Base-by-base conservation (phyloP, 1,284 basidiomycete species). In the Trametes versicolor region DNA sequence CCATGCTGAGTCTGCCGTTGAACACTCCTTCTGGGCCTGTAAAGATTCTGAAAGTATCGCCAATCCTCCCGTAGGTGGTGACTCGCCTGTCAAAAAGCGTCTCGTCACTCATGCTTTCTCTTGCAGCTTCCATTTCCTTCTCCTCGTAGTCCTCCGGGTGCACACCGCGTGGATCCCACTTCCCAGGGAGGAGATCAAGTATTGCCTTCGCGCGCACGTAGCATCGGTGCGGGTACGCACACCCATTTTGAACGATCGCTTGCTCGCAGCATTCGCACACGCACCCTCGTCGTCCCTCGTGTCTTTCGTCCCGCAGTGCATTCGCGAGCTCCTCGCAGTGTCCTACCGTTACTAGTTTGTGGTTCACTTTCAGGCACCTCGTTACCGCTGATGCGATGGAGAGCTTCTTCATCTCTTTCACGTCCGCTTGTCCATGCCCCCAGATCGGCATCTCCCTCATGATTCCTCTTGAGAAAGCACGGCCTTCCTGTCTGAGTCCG, bases 361-460 rank as follows among this genome's bases (percentile, higher is more conserved):
- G 65, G 2, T 48, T 53, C 0, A 23, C 5, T 17, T 19, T 45
- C 4, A 66, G 17, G 50, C 65, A 66, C 0, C 3, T 25, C 1
- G 47, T 36, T 1, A 41, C 58, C 15, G 25, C n/a, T 1, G 62
- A 61, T 0, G 6, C 10, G 0, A 12, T 10, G 0, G 34, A 43
- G 0, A 63, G 45, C 15, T 13, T 32, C 0, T 27, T 10, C 19
- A 45, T 25, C 0, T n/a, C 13, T 2, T 8, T 37, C 17, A 1
- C 8, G 27, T 62, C 34, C 0, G 43, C 39, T 7, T 49, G 19
- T 0, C 15, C 2, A 56, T 75, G 74, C 43, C 71, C 67, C 72
- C 74, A 78, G 3, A 73, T 65, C 0, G 76, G 76, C 0, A 77
- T 58, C 0, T 12, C 1, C 3, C 49, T 21, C 19, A 66, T 43